These are phyloP conservation scores for Triticum monococcum DNA, from an alignment of 176 grass and related monocot genomes.

Conservation along the genomic window DNA sequence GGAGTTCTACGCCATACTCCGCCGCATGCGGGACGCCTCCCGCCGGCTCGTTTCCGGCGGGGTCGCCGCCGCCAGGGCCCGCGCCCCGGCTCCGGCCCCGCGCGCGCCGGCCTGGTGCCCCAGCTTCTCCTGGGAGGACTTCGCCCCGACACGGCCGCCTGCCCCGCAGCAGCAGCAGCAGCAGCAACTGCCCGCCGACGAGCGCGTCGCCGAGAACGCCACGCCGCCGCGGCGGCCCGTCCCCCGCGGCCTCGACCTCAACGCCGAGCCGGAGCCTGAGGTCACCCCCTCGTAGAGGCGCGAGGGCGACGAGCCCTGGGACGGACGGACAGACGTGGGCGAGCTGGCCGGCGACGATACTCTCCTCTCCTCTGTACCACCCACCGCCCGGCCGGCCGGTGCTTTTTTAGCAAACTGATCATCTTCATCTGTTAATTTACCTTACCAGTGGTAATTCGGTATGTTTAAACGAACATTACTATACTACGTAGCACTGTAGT, in stretches of 20 bases:
- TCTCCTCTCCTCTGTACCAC: too few relatives aligned
- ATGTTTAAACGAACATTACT: too few relatives aligned
- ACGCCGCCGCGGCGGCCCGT: not conserved
- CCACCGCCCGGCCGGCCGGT: too few relatives aligned
- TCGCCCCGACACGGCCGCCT: not conserved
- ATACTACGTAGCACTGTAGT: too few relatives aligned
- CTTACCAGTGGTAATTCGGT: too few relatives aligned
- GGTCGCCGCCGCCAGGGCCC: not conserved
- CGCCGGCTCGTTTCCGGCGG: slow-evolving; percentile 2
- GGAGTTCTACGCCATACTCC: slow-evolving; percentile 91
- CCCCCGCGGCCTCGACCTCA: slow-evolving; percentile 44
- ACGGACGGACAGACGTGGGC: too few relatives aligned
- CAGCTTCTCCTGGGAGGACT: slow-evolving; percentile 78
- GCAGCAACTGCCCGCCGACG: not conserved
- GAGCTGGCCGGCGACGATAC: too few relatives aligned
- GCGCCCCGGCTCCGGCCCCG: not conserved
- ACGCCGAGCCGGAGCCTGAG: slow-evolving; percentile 70
- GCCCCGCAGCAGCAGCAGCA: not conserved
- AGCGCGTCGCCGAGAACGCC: slow-evolving; percentile 25
- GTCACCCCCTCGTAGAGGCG: too few relatives aligned
- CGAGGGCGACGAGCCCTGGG: too few relatives aligned
- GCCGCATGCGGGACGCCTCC: slow-evolving; percentile 53
- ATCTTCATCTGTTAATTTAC: too few relatives aligned
- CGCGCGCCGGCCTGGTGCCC: slow-evolving; percentile 50
- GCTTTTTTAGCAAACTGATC: too few relatives aligned